Evolutionary conservation across 345 rosid species (phyloP), one percentile per base, ranked within the genome.

Genomic region (Aurinia saxatilis): DNA sequence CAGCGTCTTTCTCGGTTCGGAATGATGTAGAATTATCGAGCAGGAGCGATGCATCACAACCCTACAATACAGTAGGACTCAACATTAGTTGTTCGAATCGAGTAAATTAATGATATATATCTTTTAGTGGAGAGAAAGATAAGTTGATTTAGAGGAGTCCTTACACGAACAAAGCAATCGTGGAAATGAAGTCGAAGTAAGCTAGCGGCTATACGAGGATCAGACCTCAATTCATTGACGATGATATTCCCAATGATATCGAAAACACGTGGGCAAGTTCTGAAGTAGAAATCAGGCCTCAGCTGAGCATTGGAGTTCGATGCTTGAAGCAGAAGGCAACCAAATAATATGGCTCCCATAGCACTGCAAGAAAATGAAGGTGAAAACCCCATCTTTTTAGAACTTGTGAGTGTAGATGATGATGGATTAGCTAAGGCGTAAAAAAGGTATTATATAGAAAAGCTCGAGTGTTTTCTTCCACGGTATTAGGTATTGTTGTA

Each of bases 31-130:
- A 57, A 42, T 71, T 67, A 67, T 84, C 87, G 39, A 84, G 67
- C 70, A 84, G 25, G 36, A 82, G 40, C 3, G 90, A 82, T 14
- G 65, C 85, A 59, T 84, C 87, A 39, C 90, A 84, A 5, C 86
- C 89, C 89, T 84, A 73, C 38, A 56, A 39, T 15, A 52, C 4
- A 7, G 10, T 45, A 45, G 3, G 10, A 19, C 42, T 12, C 13
- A 2, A 10, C 9, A 45, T 45, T 2, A 45, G 8, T 13, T 0
- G 13, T 13, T 27, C 4, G 31, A 27, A 27, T n/a, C n/a, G n/a
- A n/a, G n/a, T n/a, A n/a, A n/a, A n/a, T n/a, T n/a, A n/a, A n/a
- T 21, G 25, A 21, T 2, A 27, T 6, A 4, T 27, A 6, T 27
- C 31, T 5, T n/a, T 27, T 27, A 3, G 31, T 27, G 10, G 14